Evolutionary conservation across 352 stramenopile species (phyloP).

Genomic region (Phytophthora tubulina): DNA sequence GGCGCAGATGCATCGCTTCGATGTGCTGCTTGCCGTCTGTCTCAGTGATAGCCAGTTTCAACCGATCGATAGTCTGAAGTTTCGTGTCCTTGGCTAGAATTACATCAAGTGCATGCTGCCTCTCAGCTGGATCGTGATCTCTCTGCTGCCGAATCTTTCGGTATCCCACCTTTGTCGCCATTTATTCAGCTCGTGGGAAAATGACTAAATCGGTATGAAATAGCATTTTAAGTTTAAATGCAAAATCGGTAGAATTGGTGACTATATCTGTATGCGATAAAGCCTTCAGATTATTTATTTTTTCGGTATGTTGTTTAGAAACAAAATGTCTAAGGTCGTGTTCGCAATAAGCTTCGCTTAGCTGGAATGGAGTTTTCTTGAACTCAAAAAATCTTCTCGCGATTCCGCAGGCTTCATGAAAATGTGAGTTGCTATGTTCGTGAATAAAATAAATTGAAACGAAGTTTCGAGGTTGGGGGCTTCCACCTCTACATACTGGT

Average conservation of each 20-base stretch:
- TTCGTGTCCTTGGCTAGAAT: conserved; percentile 88
- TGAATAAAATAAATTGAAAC: too few species aligned
- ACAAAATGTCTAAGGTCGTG: too few species aligned
- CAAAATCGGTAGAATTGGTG: conserved; percentile 83
- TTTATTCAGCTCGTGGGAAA: conserved; percentile 95
- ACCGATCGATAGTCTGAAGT: conserved; percentile 90
- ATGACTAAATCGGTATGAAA: conserved; percentile 92
- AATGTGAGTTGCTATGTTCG: too few species aligned
- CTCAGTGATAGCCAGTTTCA: conserved; percentile 87
- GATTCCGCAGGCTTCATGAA: too few species aligned
- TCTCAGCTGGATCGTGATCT: conserved; percentile 39
- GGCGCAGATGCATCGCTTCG: conserved; percentile 83
- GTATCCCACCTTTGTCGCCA: conserved; percentile 91
- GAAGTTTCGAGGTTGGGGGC: too few species aligned
- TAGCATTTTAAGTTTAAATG: conserved; percentile 83
- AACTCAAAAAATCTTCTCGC: too few species aligned
- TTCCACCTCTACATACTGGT: too few species aligned
- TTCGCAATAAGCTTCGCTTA: too few species aligned
- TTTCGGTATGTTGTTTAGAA: too few species aligned
- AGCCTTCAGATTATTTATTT: too few species aligned
- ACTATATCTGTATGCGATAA: conserved; percentile 53
- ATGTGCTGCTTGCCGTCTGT: conserved; percentile 87
- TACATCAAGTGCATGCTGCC: conserved; percentile 58
- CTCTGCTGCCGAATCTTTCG: conserved; percentile 70
- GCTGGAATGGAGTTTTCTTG: too few species aligned